A percentile compares a stretch with the other conserved stretches of the same genome.
Conservation (phyloP, 192 early-diverging fungal genomes). For the Piromyces sp. region DNA sequence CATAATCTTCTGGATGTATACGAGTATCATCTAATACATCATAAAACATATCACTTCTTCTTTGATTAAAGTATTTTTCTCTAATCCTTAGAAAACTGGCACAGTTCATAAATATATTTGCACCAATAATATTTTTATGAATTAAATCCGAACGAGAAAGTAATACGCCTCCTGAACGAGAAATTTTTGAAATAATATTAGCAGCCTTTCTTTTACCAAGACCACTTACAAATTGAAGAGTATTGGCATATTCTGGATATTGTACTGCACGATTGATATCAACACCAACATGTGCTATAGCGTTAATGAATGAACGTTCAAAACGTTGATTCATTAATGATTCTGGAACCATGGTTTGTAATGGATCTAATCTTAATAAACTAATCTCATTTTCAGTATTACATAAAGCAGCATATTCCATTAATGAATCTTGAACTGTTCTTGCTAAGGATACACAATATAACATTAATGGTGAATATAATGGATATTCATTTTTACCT, state of each 20-base stretch:
- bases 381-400: slow-evolving; percentile 24
- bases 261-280: slow-evolving; percentile 68
- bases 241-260: slow-evolving; percentile 41
- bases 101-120: slow-evolving; percentile 80
- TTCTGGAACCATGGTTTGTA: slow-evolving; percentile 53
- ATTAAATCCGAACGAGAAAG: slow-evolving; percentile 52
- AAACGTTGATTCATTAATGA: slow-evolving; percentile 44
- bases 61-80: slow-evolving; percentile 18
- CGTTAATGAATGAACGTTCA: slow-evolving; percentile 75
- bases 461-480: slow-evolving; percentile 45
- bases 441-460: slow-evolving; percentile 78
- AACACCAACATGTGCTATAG: slow-evolving; percentile 64
- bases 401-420: slow-evolving; percentile 61
- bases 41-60: slow-evolving; percentile 13
- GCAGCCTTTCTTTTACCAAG: slow-evolving; percentile 86
- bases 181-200: slow-evolving; percentile 45
- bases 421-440: slow-evolving; percentile 62
- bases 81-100: slow-evolving; percentile 77
- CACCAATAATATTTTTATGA: slow-evolving; percentile 36
- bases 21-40: slow-evolving; percentile 87
- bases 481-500: slow-evolving; percentile 51
- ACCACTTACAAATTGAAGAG: slow-evolving; percentile 81
- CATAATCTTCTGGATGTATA: slow-evolving; percentile 91
- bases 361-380: slow-evolving; percentile 46
- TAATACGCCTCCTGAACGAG: slow-evolving; percentile 21